Base-by-base conservation (phyloP, 345 rosid genomes). In the Excoecaria agallocha region DNA sequence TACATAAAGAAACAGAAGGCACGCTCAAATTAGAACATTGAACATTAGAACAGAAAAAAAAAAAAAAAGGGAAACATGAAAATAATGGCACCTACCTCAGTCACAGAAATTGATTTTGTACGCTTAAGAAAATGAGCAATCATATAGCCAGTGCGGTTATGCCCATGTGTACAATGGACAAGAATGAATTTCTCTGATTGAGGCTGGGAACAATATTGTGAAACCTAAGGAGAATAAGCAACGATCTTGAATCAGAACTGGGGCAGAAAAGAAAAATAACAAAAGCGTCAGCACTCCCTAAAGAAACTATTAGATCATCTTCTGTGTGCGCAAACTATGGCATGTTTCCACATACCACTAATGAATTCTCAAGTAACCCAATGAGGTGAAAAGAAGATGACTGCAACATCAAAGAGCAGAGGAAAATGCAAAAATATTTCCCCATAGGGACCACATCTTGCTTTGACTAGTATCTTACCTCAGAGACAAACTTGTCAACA, bases 131-230 rank as follows among this genome's bases (percentile, higher is more conserved):
- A 91, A 77, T 91, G 97, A 56, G 88, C 85, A 69, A 93, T 90
- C 98, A 93, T 93, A 77, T 85, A 90, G 64, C 98, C 96, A 17
- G 97, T 93, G 60, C 96, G 96, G 59, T 93, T 90, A 76, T 93
- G 96, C 35, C 98, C 97, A 82, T 91, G 97, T 5, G 98, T 93
- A 80, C 97, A 93, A 76, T 93, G 98, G 70, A 91, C 98, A 61
- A 93, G 91, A 59, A 93, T 82, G 79, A 79, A 84, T 79, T 87
- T 89, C 85, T 88, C 90, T n/a, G 89, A 19, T 61, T 70, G 51
- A 9, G 37, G n/a, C 22, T 10, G 66, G 8, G 74, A 57, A 22
- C 17, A 24, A 45, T 57, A 70, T 41, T 70, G 52, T 8, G 54
- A 69, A 35, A 69, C 61, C 72, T 69, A 52, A 69, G 8, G 55